Percentiles rank a stretch among this genome's conserved stretches.
phyloP scores from a whole-genome alignment of 169 alveolate genomes.

The Eimeria sp. region DNA sequence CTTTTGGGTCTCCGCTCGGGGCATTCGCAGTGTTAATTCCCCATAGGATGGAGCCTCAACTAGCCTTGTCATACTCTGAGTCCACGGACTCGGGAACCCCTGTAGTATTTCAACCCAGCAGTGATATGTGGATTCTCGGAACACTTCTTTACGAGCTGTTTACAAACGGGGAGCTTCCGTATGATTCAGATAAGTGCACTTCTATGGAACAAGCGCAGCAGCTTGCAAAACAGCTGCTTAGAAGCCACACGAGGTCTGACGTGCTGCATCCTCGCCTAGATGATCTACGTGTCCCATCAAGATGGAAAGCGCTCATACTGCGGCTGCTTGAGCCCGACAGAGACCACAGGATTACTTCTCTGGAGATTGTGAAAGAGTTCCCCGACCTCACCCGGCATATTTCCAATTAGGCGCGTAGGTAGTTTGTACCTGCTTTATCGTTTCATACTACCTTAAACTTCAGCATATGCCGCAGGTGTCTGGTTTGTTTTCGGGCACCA shows the following conservation, averaged over 20 bases:
- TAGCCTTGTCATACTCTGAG: background rate
- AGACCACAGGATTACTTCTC: background rate
- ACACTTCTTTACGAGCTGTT: slow-evolving; percentile 7
- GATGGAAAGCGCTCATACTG: background rate
- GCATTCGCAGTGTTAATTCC: background rate
- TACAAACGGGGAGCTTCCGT: slow-evolving; percentile 12
- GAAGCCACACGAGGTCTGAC: background rate
- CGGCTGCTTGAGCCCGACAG: slow-evolving; percentile 13
- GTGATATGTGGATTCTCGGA: slow-evolving; percentile 12
- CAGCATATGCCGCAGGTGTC: background rate
- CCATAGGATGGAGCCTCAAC: slow-evolving; percentile 12
- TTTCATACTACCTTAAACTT: background rate
- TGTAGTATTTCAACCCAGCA: background rate
- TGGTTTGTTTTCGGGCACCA: background rate
- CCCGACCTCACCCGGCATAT: slow-evolving; percentile 16
- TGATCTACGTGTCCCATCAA: background rate
- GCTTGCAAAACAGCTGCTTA: background rate
- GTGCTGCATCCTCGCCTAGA: background rate
- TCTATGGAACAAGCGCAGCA: background rate
- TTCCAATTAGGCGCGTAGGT: background rate
- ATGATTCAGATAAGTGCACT: background rate
- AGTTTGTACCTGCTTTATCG: background rate
- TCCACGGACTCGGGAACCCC: background rate
- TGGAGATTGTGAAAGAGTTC: background rate
- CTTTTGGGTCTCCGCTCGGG: slow-evolving; percentile 3